A percentile compares a stretch with the other conserved stretches of the same genome.
Conservation (phyloP, 2,329 filamentous ascomycete genomes). For the Fusarium subtropicale region DNA sequence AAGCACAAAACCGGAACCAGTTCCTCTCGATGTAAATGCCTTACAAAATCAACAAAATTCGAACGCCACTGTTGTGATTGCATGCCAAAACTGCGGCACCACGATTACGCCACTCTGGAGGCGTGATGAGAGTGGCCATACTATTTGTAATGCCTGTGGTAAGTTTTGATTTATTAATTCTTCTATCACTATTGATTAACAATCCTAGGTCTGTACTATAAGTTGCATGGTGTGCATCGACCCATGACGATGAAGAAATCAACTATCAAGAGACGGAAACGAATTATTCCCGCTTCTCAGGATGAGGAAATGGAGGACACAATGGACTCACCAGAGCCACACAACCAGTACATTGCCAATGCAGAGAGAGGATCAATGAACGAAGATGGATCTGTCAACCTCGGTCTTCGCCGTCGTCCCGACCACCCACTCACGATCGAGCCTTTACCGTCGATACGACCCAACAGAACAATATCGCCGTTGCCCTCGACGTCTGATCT, state of each 20-base stretch:
- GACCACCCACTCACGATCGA: constrained; percentile 61
- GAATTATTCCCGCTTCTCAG: constrained; percentile 83
- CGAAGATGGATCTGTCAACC: constrained; percentile 72
- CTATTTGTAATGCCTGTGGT: constrained; percentile 99
- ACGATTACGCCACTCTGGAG: constrained; percentile 97
- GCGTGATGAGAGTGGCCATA: constrained; percentile 92
- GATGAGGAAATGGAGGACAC: constrained; percentile 63
- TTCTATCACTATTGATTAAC: constrained; percentile 21
- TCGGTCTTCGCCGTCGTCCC: constrained; percentile 65
- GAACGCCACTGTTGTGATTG: constrained; percentile 70
- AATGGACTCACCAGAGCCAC: constrained; percentile 57
- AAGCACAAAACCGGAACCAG: constrained; percentile 43
- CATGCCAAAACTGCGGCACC: constrained; percentile 96
- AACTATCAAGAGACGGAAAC: constrained; percentile 94
- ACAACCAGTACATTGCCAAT: constrained; percentile 52
- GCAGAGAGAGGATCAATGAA: constrained; percentile 69
- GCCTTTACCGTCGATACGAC: constrained; percentile 58
- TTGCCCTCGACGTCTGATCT: constrained; percentile 59
- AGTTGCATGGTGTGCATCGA: constrained; percentile 91
- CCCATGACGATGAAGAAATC: constrained; percentile 99
- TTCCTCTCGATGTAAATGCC: constrained; percentile 53
- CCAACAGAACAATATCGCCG: constrained; percentile 59
- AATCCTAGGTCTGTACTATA: constrained; percentile 85
- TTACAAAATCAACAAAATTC: constrained; percentile 48
- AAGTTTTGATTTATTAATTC: constrained; percentile 54